Percentiles rank a stretch among this genome's conserved stretches.
These are phyloP conservation scores for Pezizomycotina sp. DNA, from an alignment of 2,329 filamentous ascomycete genomes.

Conservation along the genomic window DNA sequence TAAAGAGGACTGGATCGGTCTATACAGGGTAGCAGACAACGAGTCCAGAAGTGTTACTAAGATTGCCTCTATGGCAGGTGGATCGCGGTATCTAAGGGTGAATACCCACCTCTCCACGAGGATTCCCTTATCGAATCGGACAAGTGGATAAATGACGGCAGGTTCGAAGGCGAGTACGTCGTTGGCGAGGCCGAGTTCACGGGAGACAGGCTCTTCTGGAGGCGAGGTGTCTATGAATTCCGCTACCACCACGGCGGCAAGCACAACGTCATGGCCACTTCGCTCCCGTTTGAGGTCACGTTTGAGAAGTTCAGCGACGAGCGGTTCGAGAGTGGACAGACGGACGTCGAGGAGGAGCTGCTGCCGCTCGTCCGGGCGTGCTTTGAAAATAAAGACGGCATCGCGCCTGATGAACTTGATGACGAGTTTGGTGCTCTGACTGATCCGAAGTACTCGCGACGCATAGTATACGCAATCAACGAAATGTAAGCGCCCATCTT, in stretches of 20 bases:
- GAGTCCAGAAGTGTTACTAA: conserved; percentile 68
- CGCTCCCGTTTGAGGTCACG: conserved; percentile 77
- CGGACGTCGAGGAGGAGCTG: conserved; percentile 49
- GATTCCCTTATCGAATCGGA: conserved; percentile 59
- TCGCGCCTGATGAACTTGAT: conserved; percentile 62
- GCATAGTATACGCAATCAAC: conserved; percentile 84
- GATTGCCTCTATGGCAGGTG: conserved; percentile 71
- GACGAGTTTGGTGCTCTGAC: conserved; percentile 75
- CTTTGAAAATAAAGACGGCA: conserved; percentile 77
- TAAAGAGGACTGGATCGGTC: conserved; percentile 84
- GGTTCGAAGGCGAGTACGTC: conserved; percentile 39
- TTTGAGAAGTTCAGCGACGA: conserved; percentile 67
- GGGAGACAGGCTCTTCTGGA: conserved; percentile 96
- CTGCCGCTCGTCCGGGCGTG: conserved; percentile 79
- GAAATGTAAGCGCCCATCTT: conserved; percentile 53
- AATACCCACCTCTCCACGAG: conserved; percentile 64
- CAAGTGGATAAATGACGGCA: conserved; percentile 35
- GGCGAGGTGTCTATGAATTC: conserved; percentile 88
- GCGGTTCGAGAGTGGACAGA: conserved; percentile 31
- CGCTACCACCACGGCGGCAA: conserved; percentile 87
- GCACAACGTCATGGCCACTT: conserved; percentile 87
- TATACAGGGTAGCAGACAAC: conserved; percentile 94
- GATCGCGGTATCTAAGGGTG: conserved; percentile 61
- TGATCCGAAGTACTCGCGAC: conserved; percentile 72
- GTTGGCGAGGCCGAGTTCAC: conserved; percentile 72